Conservation (phyloP, 768 basidiomycete species). For the Stropharia rugosoannulata region DNA sequence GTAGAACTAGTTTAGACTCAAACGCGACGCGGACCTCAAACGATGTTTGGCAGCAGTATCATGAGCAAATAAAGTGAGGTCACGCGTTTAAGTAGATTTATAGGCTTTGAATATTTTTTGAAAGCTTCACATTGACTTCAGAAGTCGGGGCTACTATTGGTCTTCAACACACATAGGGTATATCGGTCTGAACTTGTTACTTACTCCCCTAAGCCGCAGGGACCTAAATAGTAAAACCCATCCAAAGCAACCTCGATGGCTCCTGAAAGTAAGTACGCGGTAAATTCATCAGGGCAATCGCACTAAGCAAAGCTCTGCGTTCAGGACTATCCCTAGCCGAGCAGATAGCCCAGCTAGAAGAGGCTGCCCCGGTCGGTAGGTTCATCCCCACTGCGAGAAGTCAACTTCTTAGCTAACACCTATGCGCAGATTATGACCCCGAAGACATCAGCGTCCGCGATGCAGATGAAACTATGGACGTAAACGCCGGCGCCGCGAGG, state of each 20-base stretch:
- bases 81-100: neutral
- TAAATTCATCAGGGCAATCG: neutral
- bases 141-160: neutral
- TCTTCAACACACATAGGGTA: neutral
- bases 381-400: constrained; percentile 1
- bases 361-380: constrained; percentile 67
- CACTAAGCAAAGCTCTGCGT: neutral
- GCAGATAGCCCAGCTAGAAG: constrained; percentile 80
- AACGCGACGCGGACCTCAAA: too few relatives aligned
- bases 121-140: neutral
- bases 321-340: constrained; percentile 64
- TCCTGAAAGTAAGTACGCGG: constrained; percentile 17
- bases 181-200: neutral
- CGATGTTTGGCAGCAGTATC: too few relatives aligned
- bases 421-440: constrained; percentile 63
- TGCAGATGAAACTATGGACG: constrained; percentile 34
- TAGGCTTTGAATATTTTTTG: neutral
- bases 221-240: neutral
- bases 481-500: constrained; percentile 38
- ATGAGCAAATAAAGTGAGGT: neutral
- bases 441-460: constrained; percentile 65
- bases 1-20: too few relatives aligned
- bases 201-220: neutral
- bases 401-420: constrained; percentile 4
- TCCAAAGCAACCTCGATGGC: constrained; percentile 10